Evolutionary conservation across 768 basidiomycete species (phyloP), one percentile per base, ranked within the genome.

Genomic region (Auricularia heimuer): DNA sequence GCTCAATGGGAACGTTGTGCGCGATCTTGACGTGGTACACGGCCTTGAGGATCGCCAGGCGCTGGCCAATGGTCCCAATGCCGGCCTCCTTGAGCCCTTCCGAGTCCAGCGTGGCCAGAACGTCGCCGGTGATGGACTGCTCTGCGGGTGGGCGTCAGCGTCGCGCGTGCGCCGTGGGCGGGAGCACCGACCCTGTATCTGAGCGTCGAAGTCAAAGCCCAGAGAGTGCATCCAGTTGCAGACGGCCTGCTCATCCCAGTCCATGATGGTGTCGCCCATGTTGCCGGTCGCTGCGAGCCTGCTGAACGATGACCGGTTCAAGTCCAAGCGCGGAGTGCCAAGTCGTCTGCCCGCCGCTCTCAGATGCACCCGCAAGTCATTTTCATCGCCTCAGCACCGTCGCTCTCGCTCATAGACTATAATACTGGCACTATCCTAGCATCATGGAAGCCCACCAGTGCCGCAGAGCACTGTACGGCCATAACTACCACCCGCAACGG

Each of bases 51-150:
- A 98, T 93, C 54, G 90, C 81, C 42, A 99, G 77, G 64, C 97
- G 82, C 75, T 98, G 95, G 24, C 97, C 97, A 68, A 98, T 84
- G 42, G 90, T 92, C n/a, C 83, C 73, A 54, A 99, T 83, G 7
- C 97, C 97, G 64, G 98, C 78, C 54, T 90, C 87, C 75, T 90
- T 92, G 68, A 99, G 83, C 1, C 84, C 77, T 29, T 94, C 90
- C n/a, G 86, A 81, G 73, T 94, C 90, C 61, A 98, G 81, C 70
- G 90, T 78, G 67, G 89, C 86, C 6, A 99, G 82, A 1, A 92
- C 85, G 68, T 98, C 94, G 64, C 97, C 97, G 18, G 89, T 88
- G 68, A 99, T 92, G 67, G 85, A 89, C 75, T 99, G 90, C 73
- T 94, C 96, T 96, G 72, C 51, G 42, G 64, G 66, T 66, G 61